Conservation (phyloP, 2,329 filamentous ascomycete genomes). For the Calonectria multiphialidica region DNA sequence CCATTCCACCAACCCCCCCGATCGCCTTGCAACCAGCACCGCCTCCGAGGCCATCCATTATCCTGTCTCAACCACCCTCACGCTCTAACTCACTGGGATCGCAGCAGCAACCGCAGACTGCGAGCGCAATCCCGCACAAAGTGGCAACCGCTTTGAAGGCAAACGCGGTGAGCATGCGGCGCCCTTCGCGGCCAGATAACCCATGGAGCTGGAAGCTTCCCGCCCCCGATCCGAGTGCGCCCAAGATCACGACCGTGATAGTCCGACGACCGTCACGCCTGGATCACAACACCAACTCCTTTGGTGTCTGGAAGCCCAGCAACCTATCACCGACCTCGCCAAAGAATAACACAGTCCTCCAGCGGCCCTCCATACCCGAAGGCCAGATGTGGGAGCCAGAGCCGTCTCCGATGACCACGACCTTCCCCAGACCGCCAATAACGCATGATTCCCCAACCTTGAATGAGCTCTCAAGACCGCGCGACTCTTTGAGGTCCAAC, state of each 20-base stretch:
- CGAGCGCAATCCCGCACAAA: neutral
- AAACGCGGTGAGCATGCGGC: constrained; percentile 17
- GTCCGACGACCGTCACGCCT: constrained; percentile 16
- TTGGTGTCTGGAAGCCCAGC: neutral
- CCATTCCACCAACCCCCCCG: constrained; percentile 2
- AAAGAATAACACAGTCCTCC: neutral
- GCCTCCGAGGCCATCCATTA: neutral
- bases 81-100: neutral
- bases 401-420: neutral
- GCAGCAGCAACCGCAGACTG: neutral
- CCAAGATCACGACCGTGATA: constrained; percentile 25
- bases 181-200: constrained; percentile 21
- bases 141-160: constrained; percentile 1
- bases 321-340: neutral
- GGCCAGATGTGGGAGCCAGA: neutral
- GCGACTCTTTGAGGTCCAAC: neutral
- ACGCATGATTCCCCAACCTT: neutral
- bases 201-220: constrained; percentile 24
- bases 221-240: constrained; percentile 12
- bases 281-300: constrained; percentile 2
- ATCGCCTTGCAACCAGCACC: constrained; percentile 10
- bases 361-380: neutral
- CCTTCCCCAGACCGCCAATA: neutral
- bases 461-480: neutral
- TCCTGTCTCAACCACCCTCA: neutral